Conservation (phyloP, 805 yeast species). For the Saturnispora besseyi region DNA sequence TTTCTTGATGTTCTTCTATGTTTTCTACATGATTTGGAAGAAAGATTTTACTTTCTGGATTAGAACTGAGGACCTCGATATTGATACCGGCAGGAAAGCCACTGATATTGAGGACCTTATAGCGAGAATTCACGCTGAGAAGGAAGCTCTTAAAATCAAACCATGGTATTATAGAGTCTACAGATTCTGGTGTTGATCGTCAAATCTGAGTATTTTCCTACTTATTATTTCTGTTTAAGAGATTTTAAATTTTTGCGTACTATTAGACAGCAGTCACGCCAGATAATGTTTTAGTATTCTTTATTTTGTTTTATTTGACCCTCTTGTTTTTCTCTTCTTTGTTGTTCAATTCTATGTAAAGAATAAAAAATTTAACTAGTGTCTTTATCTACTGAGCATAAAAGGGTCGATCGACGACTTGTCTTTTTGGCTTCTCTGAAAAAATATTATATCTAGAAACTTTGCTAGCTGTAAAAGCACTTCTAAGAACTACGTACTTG, state of each 20-base stretch:
- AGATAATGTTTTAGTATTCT: no score
- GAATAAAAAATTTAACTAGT: no score
- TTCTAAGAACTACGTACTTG: neutral
- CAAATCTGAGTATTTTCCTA: neutral
- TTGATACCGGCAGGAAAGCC: constrained; percentile 52
- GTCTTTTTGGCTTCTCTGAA: no score
- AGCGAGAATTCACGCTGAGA: constrained; percentile 44
- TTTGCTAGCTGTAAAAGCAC: no score
- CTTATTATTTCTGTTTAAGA: neutral
- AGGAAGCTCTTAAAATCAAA: constrained; percentile 32
- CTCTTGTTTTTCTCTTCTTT: no score
- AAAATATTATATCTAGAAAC: no score
- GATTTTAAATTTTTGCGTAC: neutral
- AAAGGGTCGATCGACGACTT: no score
- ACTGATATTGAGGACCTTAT: constrained; percentile 41
- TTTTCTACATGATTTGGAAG: constrained; percentile 29
- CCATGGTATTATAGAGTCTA: constrained; percentile 38
- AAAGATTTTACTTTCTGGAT: constrained; percentile 36
- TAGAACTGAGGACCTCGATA: constrained; percentile 42
- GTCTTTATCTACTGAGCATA: no score
- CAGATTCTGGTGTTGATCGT: constrained; percentile 39
- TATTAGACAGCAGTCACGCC: no score
- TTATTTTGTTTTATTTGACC: no score
- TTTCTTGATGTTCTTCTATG: constrained; percentile 44
- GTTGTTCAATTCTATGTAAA: no score